Evolutionary conservation across 2,329 filamentous ascomycete species (phyloP), one percentile per base, ranked within the genome.

Genomic region (Fusarium xylarioides): DNA sequence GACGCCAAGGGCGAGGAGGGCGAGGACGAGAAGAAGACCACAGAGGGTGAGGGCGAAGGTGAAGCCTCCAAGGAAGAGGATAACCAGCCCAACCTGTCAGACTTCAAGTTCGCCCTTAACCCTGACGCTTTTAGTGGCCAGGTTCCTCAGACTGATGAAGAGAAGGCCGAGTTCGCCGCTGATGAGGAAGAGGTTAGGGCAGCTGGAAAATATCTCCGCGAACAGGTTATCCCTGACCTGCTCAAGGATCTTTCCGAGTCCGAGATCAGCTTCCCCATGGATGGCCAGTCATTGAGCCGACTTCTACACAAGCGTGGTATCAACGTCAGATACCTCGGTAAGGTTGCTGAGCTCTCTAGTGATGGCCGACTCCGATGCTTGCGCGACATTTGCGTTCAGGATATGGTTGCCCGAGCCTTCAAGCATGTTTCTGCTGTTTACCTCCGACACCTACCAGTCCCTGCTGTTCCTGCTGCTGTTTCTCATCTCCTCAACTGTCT

Each of bases 221-320:
- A 91, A 14, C 91, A 92, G 68, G 90, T 94, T 61, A 92, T 99
- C 73, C 95, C 95, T n/a, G 90, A 92, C 63, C 87, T 99, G 64
- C 84, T 98, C 65, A 91, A 92, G 70, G 95, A 99, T 78, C 89
- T 99, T 66, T 92, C 93, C 79, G 94, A 97, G 74, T 95, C 94
- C 11, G 95, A 99, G 76, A 92, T 97, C 74, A 96, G 95, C 78
- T 98, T 98, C 86, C 96, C 96, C 18, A 98, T 98, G 94, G 97
- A 99, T 78, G 96, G 96, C n/a, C 90, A 93, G 79, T 98, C 95
- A 26, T 87, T 99, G 66, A 94, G 92, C 77, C 91, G 91, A 74
- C 89, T 98, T 57, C 87, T 99, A 79, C 96, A 99, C 86, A 97
- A 97, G 87, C 93, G 95, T 46, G 96, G 96, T 83, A 95, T 99